Evolutionary conservation across 2,329 filamentous ascomycete species (phyloP), one percentile per base, ranked within the genome.

Genomic region (Colletotrichum filicis): DNA sequence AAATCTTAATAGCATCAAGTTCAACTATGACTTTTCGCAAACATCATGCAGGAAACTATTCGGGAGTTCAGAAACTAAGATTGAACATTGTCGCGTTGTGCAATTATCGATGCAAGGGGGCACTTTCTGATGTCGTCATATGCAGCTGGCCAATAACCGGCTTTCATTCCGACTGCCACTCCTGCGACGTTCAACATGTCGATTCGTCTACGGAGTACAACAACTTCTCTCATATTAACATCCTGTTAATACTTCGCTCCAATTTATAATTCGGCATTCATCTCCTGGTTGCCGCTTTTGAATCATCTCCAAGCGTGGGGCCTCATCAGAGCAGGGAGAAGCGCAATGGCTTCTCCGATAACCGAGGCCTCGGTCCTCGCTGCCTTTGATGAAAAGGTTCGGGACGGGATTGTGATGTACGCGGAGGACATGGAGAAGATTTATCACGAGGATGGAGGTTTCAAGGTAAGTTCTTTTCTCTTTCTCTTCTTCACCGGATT

Each of bases 1-100:
- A 71, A 19, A 71, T 30, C 32, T 56, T 71, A 71, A 71, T 71
- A 68, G 49, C 64, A 69, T 56, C 37, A 37, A 56, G 16, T 52
- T 14, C 32, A 37, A 42, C 37, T 42, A 42, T 42, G 14, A 19
- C 37, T 35, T 35, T 12, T 35, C 32, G 11, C 32, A 42, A 19
- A 42, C 14, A 42, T 7, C 5, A 42, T 42, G 37, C 37, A 19
- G 2, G 32, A 35, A 19, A 19, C 4, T 1, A 3, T 42, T 19
- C 37, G 16, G 37, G 37, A 14, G 37, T 7, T 42, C 3, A 12
- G 30, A n/a, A 9, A n/a, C 12, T 3, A 7, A 37, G 46, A 32
- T 8, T 35, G 9, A 5, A 60, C 1, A n/a, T 11, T 37, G 37
- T 24, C 28, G 24, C 42, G 37, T 42, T 42, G 42, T 49, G 42